phyloP scores from a whole-genome alignment of 495 filamentous ascomycete species.

The Evernia prunastri region DNA sequence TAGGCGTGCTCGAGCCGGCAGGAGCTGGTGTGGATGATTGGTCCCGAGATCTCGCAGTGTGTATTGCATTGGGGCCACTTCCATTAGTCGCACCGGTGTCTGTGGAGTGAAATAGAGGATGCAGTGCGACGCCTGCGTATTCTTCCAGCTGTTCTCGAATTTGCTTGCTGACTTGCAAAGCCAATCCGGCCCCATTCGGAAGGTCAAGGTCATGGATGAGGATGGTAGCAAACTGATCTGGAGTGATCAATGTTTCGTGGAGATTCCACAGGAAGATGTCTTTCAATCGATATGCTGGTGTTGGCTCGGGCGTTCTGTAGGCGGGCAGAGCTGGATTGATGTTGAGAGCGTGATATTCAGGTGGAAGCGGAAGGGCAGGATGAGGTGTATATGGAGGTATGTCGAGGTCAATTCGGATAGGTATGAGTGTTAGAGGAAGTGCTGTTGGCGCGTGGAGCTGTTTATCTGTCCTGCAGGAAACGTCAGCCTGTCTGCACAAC shows the following conservation, averaged over 20 bases:
- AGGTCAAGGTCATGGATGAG: conserved; percentile 94
- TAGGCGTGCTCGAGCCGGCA: conserved; percentile 45
- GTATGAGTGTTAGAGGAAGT: conserved; percentile 83
- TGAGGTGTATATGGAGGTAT: conserved; percentile 70
- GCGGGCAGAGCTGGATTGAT: conserved; percentile 61
- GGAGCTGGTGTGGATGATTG: conserved; percentile 48
- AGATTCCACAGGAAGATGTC: conserved; percentile 97
- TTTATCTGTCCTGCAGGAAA: conserved; percentile 48
- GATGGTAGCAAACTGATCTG: conserved; percentile 85
- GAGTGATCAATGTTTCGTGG: conserved; percentile 88
- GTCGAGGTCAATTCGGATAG: conserved; percentile 94
- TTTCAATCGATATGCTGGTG: conserved; percentile 77
- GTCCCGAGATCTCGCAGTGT: conserved; percentile 41
- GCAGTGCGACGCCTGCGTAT: conserved; percentile 88
- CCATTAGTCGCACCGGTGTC: conserved; percentile 40
- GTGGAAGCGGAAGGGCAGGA: conserved; percentile 62
- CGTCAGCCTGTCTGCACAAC: conserved; percentile 7
- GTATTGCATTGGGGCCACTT: conserved; percentile 35
- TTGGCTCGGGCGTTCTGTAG: conserved; percentile 69
- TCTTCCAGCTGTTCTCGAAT: conserved; percentile 94
- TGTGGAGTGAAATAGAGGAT: conserved; percentile 76
- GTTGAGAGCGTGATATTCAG: conserved; percentile 51
- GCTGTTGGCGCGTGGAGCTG: conserved; percentile 78
- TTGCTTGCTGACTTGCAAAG: conserved; percentile 78
- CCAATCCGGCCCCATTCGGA: conserved; percentile 59